Evolutionary conservation across 116 monocot species (phyloP).

Genomic region (Dioscorea cayenensis): DNA sequence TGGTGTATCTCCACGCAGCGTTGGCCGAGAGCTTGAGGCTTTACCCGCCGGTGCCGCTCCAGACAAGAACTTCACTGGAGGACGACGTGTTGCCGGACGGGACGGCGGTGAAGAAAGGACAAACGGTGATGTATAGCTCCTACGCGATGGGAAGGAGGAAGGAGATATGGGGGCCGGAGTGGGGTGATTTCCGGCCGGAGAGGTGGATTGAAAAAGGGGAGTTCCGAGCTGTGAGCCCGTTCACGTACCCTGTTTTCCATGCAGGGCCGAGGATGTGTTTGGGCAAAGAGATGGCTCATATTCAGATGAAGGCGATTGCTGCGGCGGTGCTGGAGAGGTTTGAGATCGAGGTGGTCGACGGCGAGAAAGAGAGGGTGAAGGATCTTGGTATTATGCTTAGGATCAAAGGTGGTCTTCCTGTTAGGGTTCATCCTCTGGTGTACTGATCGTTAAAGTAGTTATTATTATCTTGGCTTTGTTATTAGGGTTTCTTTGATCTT

Average conservation of each 20-base stretch:
- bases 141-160: background rate
- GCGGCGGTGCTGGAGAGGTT: background rate
- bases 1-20: background rate
- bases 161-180: background rate
- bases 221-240: background rate
- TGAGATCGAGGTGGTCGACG: background rate
- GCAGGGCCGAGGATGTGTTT: background rate
- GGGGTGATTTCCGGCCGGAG: constrained; percentile 1
- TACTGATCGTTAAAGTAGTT: no score
- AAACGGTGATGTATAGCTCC: background rate
- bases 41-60: background rate
- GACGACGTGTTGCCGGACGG: background rate
- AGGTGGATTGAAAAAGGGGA: background rate
- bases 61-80: background rate
- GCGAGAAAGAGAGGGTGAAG: background rate
- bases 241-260: constrained; percentile 1
- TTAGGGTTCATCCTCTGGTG: background rate
- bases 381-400: background rate
- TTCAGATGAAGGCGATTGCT: background rate
- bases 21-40: background rate
- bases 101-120: background rate
- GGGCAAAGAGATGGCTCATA: background rate
- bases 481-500: no score
- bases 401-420: background rate
- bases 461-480: no score